Base-by-base conservation (phyloP, 2,329 filamentous ascomycete genomes). In the Mollisia scopiformis region DNA sequence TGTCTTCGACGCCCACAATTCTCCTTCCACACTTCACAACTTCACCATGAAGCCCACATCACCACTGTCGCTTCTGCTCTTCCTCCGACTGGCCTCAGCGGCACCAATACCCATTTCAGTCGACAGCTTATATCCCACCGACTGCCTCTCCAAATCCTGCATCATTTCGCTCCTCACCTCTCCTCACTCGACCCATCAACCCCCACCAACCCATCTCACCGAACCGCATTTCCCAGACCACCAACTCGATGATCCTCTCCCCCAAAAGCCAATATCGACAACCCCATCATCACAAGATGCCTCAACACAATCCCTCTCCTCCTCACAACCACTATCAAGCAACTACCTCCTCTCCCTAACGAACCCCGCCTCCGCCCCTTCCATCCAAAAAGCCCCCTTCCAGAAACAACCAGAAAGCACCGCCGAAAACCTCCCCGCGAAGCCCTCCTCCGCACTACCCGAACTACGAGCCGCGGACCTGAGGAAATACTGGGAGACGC, bases 221-320 rank as follows among this genome's bases (percentile, higher is more conserved):
- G 59, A 67, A 23, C 69, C 69, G 2, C 66, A 71, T 55, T 71
- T 71, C 46, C 68, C 70, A 21, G 30, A 58, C 1, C 68, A 71
- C 39, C 68, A 71, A 61, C 39, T 66, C 28, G 39, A 46, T 13
- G 50, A 62, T 2, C 39, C 49, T 23, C 61, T 6, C 16, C 54
- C 16, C 64, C 71, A 57, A 62, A 71, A 55, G 73, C 73, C 61
- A 55, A 55, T 2, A 68, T 72, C 4, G 13, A 65, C 67, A 1
- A 65, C 72, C 1, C n/a, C n/a, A n/a, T 57, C 71, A 1, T 30
- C 55, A 11, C 41, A 66, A 2, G 61, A 58, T 19, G 23, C 59
- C 5, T 64, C 69, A 4, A 62, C 68, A 6, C 54, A 56, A 33
- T 68, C 71, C 0, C 68, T 75, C 8, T 51, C 62, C 4, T 62